Evolutionary conservation across 1,284 basidiomycete species (phyloP).

Genomic region (Cryptococcus sp.): DNA sequence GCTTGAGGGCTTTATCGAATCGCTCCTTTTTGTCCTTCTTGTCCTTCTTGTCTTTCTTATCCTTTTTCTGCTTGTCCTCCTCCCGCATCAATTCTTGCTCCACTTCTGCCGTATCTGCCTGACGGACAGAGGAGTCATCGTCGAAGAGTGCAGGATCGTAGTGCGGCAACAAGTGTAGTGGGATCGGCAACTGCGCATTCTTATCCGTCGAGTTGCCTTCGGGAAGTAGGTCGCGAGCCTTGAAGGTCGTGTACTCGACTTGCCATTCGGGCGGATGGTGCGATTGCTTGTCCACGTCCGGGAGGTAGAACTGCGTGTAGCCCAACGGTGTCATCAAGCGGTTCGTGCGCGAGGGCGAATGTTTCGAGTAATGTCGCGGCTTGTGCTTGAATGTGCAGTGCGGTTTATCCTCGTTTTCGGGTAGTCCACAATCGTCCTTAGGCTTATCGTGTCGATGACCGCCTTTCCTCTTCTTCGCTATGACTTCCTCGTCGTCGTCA

Average conservation of each 20-base stretch:
- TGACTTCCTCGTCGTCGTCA: slow-evolving; percentile 21
- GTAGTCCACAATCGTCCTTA: slow-evolving; percentile 43
- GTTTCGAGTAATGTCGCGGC: slow-evolving; percentile 45
- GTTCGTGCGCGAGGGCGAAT: slow-evolving; percentile 47
- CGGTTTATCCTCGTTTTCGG: slow-evolving; percentile 51
- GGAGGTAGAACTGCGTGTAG: slow-evolving; percentile 70
- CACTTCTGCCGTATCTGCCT: slow-evolving; percentile 2
- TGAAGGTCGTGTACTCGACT: slow-evolving; percentile 77
- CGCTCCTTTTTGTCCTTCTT: slow-evolving; percentile 19
- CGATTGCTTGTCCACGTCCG: slow-evolving; percentile 64
- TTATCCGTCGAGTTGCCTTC: slow-evolving; percentile 18
- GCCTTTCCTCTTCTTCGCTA: slow-evolving; percentile 30
- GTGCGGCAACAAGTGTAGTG: slow-evolving; percentile 65
- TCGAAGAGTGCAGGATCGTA: slow-evolving; percentile 33
- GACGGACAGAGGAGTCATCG: not conserved
- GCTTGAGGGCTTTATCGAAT: slow-evolving; percentile 52
- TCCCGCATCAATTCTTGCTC: slow-evolving; percentile 3
- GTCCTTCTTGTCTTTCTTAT: slow-evolving; percentile 37
- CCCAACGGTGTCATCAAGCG: slow-evolving; percentile 42
- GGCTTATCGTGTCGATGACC: slow-evolving; percentile 40
- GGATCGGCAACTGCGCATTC: slow-evolving; percentile 59
- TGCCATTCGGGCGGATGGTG: slow-evolving; percentile 66
- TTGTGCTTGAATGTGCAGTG: slow-evolving; percentile 49
- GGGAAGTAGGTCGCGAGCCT: slow-evolving; percentile 53
- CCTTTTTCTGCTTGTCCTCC: slow-evolving; percentile 20